Evolutionary conservation across 208 protist species (phyloP), one percentile per base, ranked within the genome.

Genomic region (Acanthamoeba comandoni): DNA sequence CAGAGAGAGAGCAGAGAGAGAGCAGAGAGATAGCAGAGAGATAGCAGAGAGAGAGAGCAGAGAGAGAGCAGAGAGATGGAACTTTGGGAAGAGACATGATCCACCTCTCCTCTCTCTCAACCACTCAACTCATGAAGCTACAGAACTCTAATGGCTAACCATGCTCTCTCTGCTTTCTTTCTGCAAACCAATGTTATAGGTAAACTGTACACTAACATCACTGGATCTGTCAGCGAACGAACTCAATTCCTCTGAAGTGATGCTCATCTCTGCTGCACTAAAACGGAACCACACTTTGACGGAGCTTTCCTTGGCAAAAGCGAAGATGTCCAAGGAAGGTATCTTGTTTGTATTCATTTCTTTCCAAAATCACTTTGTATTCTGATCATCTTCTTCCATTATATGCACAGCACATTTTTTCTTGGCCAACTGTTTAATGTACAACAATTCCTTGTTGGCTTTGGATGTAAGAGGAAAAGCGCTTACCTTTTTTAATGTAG

Each of bases 221-320:
- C 55, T 86, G 26, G 52, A 86, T n/a, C 55, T 86, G 52, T 86
- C 77, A 58, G 77, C 55, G 19, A 86, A 86, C 77, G 65, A 53
- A 43, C 77, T 86, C 5, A 53, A 29, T 39, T 43, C 35, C 55
- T 9, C 49, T 9, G 77, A 86, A 26, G 52, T 86, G 5, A 86
- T 43, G 29, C 15, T 86, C 9, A 52, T 86, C 13, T 52, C 77
- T 35, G 55, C 60, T 39, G 55, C 53, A 9, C 55, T 60, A 13
- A 52, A 58, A 9, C 77, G 77, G 35, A 86, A 86, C 19, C 77
- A 86, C 77, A 19, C 77, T 43, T 58, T 86, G 55, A 65, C 55
- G 15, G 9, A 22, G 2, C 53, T 86, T 58, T 53, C 35, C 52
- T 43, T 86, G 22, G 77, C 77, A 52, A 86, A 86, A 43, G 65